phyloP scores from a whole-genome alignment of 2,329 filamentous ascomycete genomes.

The Scytalidium sp. region DNA sequence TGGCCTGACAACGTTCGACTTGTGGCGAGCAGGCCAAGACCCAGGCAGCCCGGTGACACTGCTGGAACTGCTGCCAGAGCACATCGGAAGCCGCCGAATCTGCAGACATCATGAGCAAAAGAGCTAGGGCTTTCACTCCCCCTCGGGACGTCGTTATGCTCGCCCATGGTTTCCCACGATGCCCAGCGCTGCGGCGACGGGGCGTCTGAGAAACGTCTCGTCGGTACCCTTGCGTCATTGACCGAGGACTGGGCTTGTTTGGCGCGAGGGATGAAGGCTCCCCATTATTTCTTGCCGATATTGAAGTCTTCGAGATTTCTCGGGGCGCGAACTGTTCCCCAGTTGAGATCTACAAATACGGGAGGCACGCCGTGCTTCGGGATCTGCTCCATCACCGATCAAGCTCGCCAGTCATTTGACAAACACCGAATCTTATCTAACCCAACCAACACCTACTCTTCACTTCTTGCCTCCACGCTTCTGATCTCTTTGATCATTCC shows the following conservation, averaged over 20 bases:
- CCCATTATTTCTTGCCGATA: background rate
- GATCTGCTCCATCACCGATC: background rate
- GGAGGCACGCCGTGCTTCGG: background rate
- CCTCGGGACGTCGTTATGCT: too few species aligned
- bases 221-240: background rate
- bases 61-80: background rate
- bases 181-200: background rate
- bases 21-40: background rate
- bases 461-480: background rate
- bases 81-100: background rate
- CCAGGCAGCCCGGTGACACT: background rate
- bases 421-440: too few species aligned
- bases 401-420: background rate
- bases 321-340: background rate
- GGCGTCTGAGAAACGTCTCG: background rate
- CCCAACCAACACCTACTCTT: background rate
- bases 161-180: too few species aligned
- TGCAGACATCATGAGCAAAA: background rate
- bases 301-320: background rate
- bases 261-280: background rate
- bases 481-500: background rate
- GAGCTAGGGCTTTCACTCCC: background rate
- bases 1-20: background rate
- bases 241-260: background rate
- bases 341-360: background rate